Evolutionary conservation across 2,329 filamentous ascomycete genomes (phyloP), one percentile per base, ranked within the genome.

Genomic region (Phialophora macrospora): DNA sequence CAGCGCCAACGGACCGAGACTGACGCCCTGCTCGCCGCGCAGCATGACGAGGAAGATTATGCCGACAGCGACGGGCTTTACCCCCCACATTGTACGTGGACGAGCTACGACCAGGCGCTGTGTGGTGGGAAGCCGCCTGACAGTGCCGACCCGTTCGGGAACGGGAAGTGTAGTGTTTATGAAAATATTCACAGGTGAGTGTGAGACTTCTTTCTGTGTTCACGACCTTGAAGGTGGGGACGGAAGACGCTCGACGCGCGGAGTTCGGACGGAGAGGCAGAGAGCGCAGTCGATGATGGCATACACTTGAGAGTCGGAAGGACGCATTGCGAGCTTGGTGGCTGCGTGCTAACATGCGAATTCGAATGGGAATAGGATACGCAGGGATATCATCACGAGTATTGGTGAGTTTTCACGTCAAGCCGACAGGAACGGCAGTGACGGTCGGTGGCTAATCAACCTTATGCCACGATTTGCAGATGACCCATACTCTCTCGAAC

Each of bases 401-500:
- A 72, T 75, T 34, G 70, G 70, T 71, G 20, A 67, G 63, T 68
- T n/a, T n/a, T 9, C 9, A 26, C 4, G 5, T 30, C 7, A 34
- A 20, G n/a, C n/a, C 26, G 14, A 55, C 4, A 52, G 14, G 48
- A 14, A 12, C 14, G 22, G 22, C 48, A 22, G 48, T 4, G 11
- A 17, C 26, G 26, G 6, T 30, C 17, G 17, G 17, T 8, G 14
- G 38, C 38, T 44, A 20, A 44, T 44, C 17, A n/a, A 44, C 38
- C 38, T n/a, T n/a, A n/a, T 44, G 38, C 38, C 38, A 8, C 38
- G 17, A 2, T n/a, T 44, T 34, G 56, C 71, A 84, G 85, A 88
- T 75, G 85, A 88, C 75, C 85, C 85, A 26, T 88, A 88, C 74
- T 91, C 87, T 63, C 80, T 90, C 63, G 90, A 93, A 71, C 91